phyloP scores from a whole-genome alignment of 2,329 filamentous ascomycete species.

The Colletotrichum lentis region DNA sequence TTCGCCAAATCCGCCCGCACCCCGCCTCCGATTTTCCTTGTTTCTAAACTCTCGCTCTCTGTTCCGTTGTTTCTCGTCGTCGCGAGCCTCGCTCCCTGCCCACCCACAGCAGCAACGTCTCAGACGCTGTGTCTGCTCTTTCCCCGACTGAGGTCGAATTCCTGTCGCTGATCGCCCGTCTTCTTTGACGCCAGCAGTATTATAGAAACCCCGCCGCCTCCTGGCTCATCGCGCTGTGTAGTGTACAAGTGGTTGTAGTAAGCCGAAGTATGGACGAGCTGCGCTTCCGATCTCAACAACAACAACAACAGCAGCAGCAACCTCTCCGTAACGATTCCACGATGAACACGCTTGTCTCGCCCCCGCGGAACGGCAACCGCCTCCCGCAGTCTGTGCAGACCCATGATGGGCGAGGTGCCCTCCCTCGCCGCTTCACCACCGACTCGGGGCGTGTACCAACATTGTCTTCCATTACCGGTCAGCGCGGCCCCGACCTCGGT shows the following conservation, averaged over 20 bases:
- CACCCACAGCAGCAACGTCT: not conserved
- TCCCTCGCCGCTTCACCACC: slow-evolving; percentile 93
- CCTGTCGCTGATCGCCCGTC: slow-evolving; percentile 32
- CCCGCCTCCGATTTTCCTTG: slow-evolving; percentile 36
- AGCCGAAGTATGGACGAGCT: slow-evolving; percentile 74
- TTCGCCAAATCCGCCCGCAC: slow-evolving; percentile 30
- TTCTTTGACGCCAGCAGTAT: slow-evolving; percentile 41
- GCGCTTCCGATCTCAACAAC: slow-evolving; percentile 79
- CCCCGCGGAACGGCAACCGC: slow-evolving; percentile 73
- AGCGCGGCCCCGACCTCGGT: slow-evolving; percentile 55
- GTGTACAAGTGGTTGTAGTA: slow-evolving; percentile 55
- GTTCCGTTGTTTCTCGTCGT: slow-evolving; percentile 27
- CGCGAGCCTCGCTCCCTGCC: slow-evolving; percentile 16
- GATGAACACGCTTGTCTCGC: slow-evolving; percentile 78
- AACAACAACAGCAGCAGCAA: slow-evolving; percentile 76
- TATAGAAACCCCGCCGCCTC: slow-evolving; percentile 48
- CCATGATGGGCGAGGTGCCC: slow-evolving; percentile 76
- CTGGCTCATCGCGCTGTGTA: slow-evolving; percentile 51
- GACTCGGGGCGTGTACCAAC: slow-evolving; percentile 86
- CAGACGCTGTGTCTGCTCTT: not conserved
- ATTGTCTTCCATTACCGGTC: slow-evolving; percentile 68
- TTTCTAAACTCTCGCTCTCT: slow-evolving; percentile 31
- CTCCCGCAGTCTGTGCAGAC: slow-evolving; percentile 62
- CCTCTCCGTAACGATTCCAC: slow-evolving; percentile 79
- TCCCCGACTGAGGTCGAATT: not conserved